Evolutionary conservation across 257 asterid species (phyloP).

Genomic region (Asclepias syriaca): DNA sequence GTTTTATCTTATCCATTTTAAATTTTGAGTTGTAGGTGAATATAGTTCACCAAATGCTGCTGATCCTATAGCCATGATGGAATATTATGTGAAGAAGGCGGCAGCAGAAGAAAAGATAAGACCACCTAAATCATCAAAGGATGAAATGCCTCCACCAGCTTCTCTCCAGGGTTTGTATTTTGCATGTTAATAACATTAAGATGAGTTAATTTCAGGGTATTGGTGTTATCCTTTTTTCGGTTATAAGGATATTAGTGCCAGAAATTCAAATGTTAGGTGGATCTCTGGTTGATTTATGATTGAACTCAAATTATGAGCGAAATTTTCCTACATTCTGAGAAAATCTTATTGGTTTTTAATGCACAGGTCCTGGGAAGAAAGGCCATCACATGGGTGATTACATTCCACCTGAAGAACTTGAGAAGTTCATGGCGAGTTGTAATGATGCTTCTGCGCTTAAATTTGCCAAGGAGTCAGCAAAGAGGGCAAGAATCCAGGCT

Average conservation of each 20-base stretch:
- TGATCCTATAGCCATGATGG: conserved; percentile 97
- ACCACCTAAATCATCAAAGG: conserved; percentile 68
- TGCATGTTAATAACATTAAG: neutral
- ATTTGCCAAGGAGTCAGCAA: conserved; percentile 58
- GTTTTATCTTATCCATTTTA: neutral
- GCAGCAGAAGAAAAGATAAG: conserved; percentile 74
- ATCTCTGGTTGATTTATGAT: neutral
- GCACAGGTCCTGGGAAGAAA: conserved; percentile 50
- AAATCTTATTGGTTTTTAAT: conserved; percentile 3
- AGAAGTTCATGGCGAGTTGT: conserved; percentile 72
- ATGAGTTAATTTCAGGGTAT: neutral
- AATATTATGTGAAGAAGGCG: conserved; percentile 86
- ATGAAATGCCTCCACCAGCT: conserved; percentile 97
- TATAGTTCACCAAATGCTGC: conserved; percentile 32
- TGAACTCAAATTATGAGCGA: neutral
- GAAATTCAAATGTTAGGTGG: neutral
- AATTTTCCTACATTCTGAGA: neutral
- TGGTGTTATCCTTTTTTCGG: neutral
- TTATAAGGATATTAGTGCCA: neutral
- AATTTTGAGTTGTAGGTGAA: conserved; percentile 5
- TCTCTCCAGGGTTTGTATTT: conserved; percentile 55
- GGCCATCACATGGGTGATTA: conserved; percentile 99
- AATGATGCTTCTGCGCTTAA: conserved; percentile 62
- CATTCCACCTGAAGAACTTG: conserved; percentile 88
- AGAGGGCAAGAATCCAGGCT: conserved; percentile 67